Conservation (phyloP, 2,329 filamentous ascomycete species). For the Aspergillus uvarum region DNA sequence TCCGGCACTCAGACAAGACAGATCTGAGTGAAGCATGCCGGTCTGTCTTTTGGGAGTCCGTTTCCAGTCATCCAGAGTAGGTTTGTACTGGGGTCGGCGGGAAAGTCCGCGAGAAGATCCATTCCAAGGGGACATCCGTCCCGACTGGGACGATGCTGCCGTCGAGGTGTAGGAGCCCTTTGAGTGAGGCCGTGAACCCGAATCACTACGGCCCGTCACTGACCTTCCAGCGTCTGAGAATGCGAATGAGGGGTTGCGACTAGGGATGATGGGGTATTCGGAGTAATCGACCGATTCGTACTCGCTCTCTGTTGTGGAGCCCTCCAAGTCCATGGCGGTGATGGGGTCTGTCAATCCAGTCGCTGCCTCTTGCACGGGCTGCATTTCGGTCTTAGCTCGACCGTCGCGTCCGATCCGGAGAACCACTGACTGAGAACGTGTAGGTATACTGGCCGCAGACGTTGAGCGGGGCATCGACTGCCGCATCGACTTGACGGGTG, state of each 20-base stretch:
- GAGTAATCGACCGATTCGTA: conserved; percentile 42
- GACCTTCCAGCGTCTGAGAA: conserved; percentile 36
- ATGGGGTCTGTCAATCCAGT: conserved; percentile 37
- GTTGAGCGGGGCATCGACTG: conserved; percentile 35
- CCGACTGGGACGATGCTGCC: conserved; percentile 42
- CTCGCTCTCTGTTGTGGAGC: conserved; percentile 45
- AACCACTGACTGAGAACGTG: conserved; percentile 44
- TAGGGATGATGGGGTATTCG: conserved; percentile 39
- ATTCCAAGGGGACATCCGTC: conserved; percentile 43
- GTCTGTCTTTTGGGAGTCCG: conserved; percentile 38
- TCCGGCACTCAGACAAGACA: conserved; percentile 33
- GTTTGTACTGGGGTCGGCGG: conserved; percentile 26
- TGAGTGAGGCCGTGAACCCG: conserved; percentile 41
- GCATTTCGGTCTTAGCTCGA: conserved; percentile 48
- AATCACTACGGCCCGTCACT: conserved; percentile 34
- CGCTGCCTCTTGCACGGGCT: conserved; percentile 33
- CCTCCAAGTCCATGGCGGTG: conserved; percentile 43
- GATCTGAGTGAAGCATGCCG: conserved; percentile 31
- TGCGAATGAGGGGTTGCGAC: conserved; percentile 41
- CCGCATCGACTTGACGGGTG: conserved; percentile 41
- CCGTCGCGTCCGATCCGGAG: conserved; percentile 51
- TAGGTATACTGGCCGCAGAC: conserved; percentile 28
- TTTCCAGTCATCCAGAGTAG: conserved; percentile 29
- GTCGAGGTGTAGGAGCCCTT: conserved; percentile 47
- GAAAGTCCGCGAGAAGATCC: conserved; percentile 31